Percentiles rank a stretch among this genome's conserved stretches.
phyloP scores from a whole-genome alignment of 1,284 basidiomycete species.

The Pyrrhoderma lamaoense region DNA sequence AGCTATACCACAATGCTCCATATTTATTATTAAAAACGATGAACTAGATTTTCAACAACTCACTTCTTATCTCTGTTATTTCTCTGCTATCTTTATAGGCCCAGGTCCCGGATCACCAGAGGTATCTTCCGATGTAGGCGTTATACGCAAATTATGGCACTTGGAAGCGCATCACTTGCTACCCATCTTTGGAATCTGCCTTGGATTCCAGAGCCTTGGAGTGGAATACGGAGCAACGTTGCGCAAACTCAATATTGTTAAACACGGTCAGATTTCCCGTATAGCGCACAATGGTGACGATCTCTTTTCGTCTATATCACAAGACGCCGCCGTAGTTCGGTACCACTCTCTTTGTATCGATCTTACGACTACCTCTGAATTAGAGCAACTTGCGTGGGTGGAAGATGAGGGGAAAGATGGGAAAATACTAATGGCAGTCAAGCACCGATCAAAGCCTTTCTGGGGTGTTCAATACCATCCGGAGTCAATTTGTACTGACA shows the following conservation, averaged over 20 bases:
- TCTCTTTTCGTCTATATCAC: conserved; percentile 54
- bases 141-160: conserved; percentile 62
- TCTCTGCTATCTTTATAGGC: conserved; percentile 66
- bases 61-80: conserved; percentile 44
- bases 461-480: conserved; percentile 98
- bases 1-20: conserved; percentile 48
- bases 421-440: conserved; percentile 59
- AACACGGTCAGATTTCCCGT: conserved; percentile 76
- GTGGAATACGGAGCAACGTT: conserved; percentile 66
- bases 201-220: conserved; percentile 88
- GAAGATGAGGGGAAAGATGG: conserved; percentile 61
- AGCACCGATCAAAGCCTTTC: conserved; percentile 65
- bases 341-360: conserved; percentile 75
- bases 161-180: conserved; percentile 43
- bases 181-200: conserved; percentile 84
- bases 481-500: conserved; percentile 66
- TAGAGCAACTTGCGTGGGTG: conserved; percentile 62
- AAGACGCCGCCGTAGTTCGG: conserved; percentile 66
- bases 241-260: conserved; percentile 48
- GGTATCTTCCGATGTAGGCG: conserved; percentile 52
- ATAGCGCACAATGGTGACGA: conserved; percentile 51
- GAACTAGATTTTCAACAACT: conserved; percentile 43
- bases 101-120: conserved; percentile 80
- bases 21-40: conserved; percentile 72
- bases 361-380: conserved; percentile 33